phyloP scores from a whole-genome alignment of 148 eudicot species.

The Agrostemma githago region DNA sequence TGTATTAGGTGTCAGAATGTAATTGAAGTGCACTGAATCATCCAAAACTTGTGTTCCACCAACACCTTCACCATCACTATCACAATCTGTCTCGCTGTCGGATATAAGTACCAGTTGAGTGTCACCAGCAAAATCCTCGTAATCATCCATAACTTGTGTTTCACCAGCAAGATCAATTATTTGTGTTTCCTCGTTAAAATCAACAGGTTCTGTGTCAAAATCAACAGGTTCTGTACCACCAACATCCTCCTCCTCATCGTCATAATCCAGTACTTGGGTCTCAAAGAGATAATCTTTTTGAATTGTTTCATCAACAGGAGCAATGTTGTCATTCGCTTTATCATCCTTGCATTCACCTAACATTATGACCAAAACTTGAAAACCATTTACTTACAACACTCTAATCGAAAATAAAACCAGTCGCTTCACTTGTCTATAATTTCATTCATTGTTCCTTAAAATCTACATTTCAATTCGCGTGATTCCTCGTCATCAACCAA shows the following conservation, averaged over 20 bases:
- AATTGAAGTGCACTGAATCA: slow-evolving; percentile 4
- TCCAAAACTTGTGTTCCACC: slow-evolving; percentile 17
- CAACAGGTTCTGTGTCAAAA: slow-evolving; percentile 15
- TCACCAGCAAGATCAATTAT: slow-evolving; percentile 27
- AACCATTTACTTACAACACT: not conserved
- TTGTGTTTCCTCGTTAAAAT: slow-evolving; percentile 22
- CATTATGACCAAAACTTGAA: not conserved
- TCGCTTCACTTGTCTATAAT: not conserved
- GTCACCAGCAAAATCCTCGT: not conserved
- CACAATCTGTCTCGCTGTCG: slow-evolving; percentile 11
- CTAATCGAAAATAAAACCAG: not conserved
- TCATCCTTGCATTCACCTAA: slow-evolving; percentile 8
- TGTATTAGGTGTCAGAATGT: slow-evolving; percentile 7
- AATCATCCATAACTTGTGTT: slow-evolving; percentile 30
- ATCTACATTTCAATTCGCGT: too few species aligned
- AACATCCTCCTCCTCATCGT: not conserved
- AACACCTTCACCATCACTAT: slow-evolving; percentile 14
- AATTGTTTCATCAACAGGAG: not conserved
- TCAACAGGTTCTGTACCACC: slow-evolving; percentile 20
- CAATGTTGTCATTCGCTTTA: not conserved
- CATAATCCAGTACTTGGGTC: slow-evolving; percentile 16
- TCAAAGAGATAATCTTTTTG: slow-evolving; percentile 5
- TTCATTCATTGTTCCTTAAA: not conserved
- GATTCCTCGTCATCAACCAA: not conserved
- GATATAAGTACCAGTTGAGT: slow-evolving; percentile 19